Evolutionary conservation across 148 eudicot genomes (phyloP).

Genomic region (Chenopodium berlandieri): DNA sequence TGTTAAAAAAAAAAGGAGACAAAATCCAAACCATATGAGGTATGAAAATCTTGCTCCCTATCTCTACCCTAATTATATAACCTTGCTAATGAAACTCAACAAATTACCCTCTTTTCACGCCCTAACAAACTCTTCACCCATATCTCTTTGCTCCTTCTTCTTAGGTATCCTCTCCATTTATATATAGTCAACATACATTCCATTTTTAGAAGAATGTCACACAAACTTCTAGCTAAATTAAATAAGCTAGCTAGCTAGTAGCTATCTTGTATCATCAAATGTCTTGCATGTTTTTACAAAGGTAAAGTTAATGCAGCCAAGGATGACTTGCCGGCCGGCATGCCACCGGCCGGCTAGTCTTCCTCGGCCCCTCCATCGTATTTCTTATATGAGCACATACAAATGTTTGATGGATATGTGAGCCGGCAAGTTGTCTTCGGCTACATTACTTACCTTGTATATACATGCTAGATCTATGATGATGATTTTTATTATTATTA

Average conservation of each 20-base stretch:
- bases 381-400: background rate
- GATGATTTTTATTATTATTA: background rate
- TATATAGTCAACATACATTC: too few relatives aligned
- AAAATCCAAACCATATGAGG: background rate
- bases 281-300: constrained; percentile 16
- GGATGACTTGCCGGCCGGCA: constrained; percentile 17
- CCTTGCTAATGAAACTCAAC: background rate
- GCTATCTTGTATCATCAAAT: background rate
- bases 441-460: constrained; percentile 16
- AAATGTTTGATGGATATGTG: too few relatives aligned
- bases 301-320: constrained; percentile 15
- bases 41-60: background rate
- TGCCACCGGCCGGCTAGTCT: background rate
- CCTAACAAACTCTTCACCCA: background rate
- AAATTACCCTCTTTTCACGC: background rate
- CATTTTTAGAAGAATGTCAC: background rate
- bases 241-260: background rate
- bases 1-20: too few relatives aligned
- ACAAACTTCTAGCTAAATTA: background rate
- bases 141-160: background rate
- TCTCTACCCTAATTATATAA: background rate
- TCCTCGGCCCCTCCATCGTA: background rate
- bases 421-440: constrained; percentile 16
- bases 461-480: constrained; percentile 15
- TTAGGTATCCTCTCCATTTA: background rate